Evolutionary conservation across 2,329 filamentous ascomycete species (phyloP).

Genomic region (Drechslera avenae): DNA sequence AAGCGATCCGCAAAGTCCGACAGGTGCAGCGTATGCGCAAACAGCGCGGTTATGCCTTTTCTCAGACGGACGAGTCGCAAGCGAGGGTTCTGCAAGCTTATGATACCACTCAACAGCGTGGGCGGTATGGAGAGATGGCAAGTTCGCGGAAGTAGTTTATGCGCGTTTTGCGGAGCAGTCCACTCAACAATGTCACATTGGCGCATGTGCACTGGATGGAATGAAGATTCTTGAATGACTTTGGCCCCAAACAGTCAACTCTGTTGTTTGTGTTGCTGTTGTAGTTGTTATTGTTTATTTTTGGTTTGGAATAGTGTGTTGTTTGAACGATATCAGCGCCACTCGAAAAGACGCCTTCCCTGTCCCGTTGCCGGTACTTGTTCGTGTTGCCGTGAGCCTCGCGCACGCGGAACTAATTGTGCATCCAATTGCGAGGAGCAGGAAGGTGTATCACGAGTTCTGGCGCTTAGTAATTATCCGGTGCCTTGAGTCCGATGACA

Average conservation of each 20-base stretch:
- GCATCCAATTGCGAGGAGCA: background rate
- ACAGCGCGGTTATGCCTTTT: constrained; percentile 97
- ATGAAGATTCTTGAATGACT: constrained; percentile 3
- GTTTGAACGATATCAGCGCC: constrained; percentile 9
- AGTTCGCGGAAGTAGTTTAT: constrained; percentile 53
- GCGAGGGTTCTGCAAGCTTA: constrained; percentile 95
- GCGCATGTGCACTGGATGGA: constrained; percentile 3
- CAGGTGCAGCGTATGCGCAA: constrained; percentile 99
- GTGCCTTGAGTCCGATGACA: constrained; percentile 20
- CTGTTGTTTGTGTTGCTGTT: no score
- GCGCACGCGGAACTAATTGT: background rate
- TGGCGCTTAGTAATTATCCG: constrained; percentile 25
- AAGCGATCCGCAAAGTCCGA: constrained; percentile 96
- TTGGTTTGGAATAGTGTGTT: constrained; percentile 9
- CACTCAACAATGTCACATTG: constrained; percentile 1
- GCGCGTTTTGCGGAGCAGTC: background rate
- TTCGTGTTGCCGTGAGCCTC: background rate
- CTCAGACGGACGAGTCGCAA: constrained; percentile 94
- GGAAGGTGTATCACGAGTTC: background rate
- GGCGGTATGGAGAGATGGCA: constrained; percentile 94
- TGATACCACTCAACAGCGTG: constrained; percentile 91
- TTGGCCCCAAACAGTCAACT: constrained; percentile 2
- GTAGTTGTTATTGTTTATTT: no score
- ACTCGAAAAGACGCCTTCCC: background rate
- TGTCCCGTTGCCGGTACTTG: background rate